Base-by-base conservation (phyloP, 805 yeast species). In the Metschnikowia corniflorae region DNA sequence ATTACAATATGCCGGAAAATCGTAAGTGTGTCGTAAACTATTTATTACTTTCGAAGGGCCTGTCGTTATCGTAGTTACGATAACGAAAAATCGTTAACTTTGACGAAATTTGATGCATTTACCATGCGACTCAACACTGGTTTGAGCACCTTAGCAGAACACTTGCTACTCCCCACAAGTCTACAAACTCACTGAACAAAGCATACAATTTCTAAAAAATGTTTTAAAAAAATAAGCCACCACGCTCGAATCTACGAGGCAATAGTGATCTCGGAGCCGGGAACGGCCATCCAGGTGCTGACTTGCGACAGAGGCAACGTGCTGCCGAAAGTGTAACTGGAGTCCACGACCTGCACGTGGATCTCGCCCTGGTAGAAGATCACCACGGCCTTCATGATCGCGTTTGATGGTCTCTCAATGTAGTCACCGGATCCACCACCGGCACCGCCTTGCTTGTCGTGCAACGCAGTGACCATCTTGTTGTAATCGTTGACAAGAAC, bases 391-490 rank as follows among this genome's bases (percentile, higher is more conserved):
- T 86, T 87, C 71, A 87, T 68, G 29, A 94, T 69, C 15, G 78
- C 72, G 43, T 68, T 55, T 29, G 83, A 75, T 53, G 98, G 98
- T 77, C 98, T 87, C 16, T 61, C 54, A 62, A 93, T 86, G 75
- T 82, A 91, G 69, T 91, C 93, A 47, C 79, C 71, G 43, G 95
- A 69, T 55, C 95, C 95, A 60, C 91, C 94, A 54, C 96, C 97
- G 23, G 8, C 7, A 61, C 86, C 87, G 34, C 37, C 63, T 70
- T 85, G 94, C 51, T 84, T 86, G 58, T 75, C 78, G 70, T 91
- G 97, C 54, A 91, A 67, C 59, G 87, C 93, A 39, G 86, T 70
- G 53, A 84, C 80, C 62, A 89, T 70, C 61, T 81, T 79, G 59
- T 71, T 68, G 45, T 34, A 37, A 29, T 37, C 42, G 45, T 86